These are phyloP conservation scores for Echeveria elegans DNA, from an alignment of 164 flowering plant species.

Conservation along the genomic window DNA sequence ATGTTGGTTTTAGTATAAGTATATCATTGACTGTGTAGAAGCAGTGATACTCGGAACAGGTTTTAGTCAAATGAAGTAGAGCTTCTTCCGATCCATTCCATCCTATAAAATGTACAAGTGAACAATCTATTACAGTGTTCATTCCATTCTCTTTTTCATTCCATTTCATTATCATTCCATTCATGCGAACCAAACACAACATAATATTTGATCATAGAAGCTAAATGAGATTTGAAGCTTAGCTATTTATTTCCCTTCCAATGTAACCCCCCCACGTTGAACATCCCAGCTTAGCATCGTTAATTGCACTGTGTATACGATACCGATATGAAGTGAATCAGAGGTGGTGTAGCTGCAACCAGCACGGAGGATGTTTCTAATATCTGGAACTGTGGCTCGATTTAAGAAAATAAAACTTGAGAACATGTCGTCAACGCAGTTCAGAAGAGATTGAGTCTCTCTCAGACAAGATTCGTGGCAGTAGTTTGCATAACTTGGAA, in stretches of 20 bases:
- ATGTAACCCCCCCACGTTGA: conserved; percentile 18
- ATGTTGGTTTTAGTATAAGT: too few relatives aligned
- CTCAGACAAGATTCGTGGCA: conserved; percentile 33
- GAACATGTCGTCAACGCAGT: conserved; percentile 20
- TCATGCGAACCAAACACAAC: too few relatives aligned
- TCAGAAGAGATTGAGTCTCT: conserved; percentile 27
- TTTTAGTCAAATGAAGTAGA: too few relatives aligned
- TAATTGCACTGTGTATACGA: not conserved
- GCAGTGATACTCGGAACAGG: too few relatives aligned
- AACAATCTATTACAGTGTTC: too few relatives aligned
- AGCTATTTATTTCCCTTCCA: conserved; percentile 13
- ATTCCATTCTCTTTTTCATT: too few relatives aligned
- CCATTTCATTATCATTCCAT: too few relatives aligned
- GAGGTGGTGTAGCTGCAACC: conserved; percentile 22
- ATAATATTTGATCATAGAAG: too few relatives aligned
- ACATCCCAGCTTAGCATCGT: conserved; percentile 13
- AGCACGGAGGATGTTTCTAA: conserved; percentile 15
- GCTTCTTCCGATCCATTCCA: too few relatives aligned
- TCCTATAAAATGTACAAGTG: too few relatives aligned
- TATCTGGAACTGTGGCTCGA: conserved; percentile 16
- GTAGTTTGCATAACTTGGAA: conserved; percentile 20
- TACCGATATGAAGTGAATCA: too few relatives aligned
- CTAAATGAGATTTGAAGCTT: conserved; percentile 6
- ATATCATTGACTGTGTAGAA: too few relatives aligned
- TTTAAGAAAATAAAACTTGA: conserved; percentile 24